Evolutionary conservation across 2,329 filamentous ascomycete genomes (phyloP).

Genomic region (Paracoccidioides lutzii): DNA sequence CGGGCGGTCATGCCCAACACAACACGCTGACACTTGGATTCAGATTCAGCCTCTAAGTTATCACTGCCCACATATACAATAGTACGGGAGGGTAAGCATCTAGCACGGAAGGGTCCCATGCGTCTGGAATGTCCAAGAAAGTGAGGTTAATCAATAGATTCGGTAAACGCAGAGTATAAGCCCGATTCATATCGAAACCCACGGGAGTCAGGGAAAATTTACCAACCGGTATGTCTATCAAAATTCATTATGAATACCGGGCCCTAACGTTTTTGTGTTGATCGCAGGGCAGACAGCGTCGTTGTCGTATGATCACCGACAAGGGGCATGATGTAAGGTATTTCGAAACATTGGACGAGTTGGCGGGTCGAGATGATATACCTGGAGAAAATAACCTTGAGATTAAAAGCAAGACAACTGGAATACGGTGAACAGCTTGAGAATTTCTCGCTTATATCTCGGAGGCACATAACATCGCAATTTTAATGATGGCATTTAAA

Average conservation of each 20-base stretch:
- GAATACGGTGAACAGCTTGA: background rate
- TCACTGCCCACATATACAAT: background rate
- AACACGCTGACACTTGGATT: slow-evolving; percentile 36
- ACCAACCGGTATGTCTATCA: slow-evolving; percentile 53
- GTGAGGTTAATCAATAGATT: slow-evolving; percentile 31
- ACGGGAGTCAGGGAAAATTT: slow-evolving; percentile 19
- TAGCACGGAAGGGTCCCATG: slow-evolving; percentile 55
- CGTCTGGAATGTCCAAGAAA: slow-evolving; percentile 38
- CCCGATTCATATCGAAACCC: background rate
- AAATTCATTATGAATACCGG: slow-evolving; percentile 61
- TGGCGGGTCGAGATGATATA: slow-evolving; percentile 17
- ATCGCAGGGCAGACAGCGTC: slow-evolving; percentile 54
- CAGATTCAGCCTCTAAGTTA: background rate
- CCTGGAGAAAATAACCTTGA: slow-evolving; percentile 21
- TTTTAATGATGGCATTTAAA: background rate
- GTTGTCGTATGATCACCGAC: slow-evolving; percentile 63
- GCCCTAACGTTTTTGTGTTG: slow-evolving; percentile 49
- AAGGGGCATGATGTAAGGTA: slow-evolving; percentile 47
- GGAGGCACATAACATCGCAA: background rate
- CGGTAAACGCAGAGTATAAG: slow-evolving; percentile 37
- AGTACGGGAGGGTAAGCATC: slow-evolving; percentile 5
- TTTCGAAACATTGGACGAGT: slow-evolving; percentile 15
- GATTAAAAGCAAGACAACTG: background rate
- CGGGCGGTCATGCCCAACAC: slow-evolving; percentile 39
- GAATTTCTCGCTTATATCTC: background rate